Conservation (phyloP, 331 rosid species). For the Acacia concinna region DNA sequence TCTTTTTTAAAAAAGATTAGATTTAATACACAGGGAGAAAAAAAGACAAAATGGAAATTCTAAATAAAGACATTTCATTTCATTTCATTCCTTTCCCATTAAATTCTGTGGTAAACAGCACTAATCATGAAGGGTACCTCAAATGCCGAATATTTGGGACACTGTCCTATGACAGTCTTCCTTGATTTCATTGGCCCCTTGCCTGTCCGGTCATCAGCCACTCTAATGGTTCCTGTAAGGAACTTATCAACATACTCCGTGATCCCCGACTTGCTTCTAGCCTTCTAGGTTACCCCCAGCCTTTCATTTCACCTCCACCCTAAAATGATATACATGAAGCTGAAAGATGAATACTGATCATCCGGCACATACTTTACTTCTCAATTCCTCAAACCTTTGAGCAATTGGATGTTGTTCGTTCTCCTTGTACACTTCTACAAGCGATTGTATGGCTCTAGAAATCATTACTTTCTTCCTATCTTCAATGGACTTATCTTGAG, state of each 20-base stretch:
- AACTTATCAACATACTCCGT: not conserved
- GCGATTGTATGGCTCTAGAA: constrained; percentile 61
- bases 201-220: not conserved
- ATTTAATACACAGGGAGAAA: not conserved
- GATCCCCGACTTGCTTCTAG: not conserved
- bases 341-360: not conserved
- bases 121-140: not conserved
- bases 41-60: not conserved
- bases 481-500: constrained; percentile 42
- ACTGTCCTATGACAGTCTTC: not conserved
- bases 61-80: not conserved
- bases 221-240: not conserved
- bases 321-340: not conserved
- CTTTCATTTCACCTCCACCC: constrained; percentile 3
- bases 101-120: not conserved
- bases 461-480: constrained; percentile 68
- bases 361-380: constrained; percentile 4
- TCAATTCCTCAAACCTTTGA: constrained; percentile 67
- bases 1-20: no score
- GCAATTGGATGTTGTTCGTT: constrained; percentile 48
- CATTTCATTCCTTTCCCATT: not conserved
- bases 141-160: not conserved
- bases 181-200: not conserved
- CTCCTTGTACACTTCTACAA: constrained; percentile 58
- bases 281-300: not conserved